phyloP scores from a whole-genome alignment of 352 stramenopile genomes.

The Nothophytophthora sp. region DNA sequence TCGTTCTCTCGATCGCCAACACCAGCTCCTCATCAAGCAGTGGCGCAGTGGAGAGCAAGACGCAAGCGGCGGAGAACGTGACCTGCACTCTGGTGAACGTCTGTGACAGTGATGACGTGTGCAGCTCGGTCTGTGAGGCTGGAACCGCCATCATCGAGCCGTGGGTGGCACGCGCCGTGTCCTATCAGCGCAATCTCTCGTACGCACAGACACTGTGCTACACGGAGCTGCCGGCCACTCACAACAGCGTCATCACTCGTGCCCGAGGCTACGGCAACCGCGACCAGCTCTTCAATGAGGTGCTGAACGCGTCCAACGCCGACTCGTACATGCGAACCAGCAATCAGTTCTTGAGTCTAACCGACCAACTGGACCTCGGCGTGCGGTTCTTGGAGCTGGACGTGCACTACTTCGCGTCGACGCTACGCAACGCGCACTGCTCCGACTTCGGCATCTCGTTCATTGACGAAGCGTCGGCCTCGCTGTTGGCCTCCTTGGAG shows the following conservation, averaged over 20 bases:
- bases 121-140: constrained; percentile 53
- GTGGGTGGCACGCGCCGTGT: constrained; percentile 58
- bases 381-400: constrained; percentile 76
- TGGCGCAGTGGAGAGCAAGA: constrained; percentile 21
- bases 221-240: constrained; percentile 61
- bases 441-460: constrained; percentile 49
- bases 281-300: constrained; percentile 65
- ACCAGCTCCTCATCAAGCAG: constrained; percentile 20
- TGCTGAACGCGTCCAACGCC: constrained; percentile 43
- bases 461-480: constrained; percentile 39
- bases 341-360: constrained; percentile 74
- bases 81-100: constrained; percentile 50
- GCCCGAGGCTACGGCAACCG: constrained; percentile 66
- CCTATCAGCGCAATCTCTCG: constrained; percentile 70
- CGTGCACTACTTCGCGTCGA: constrained; percentile 70
- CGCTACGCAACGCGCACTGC: constrained; percentile 68
- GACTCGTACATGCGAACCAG: constrained; percentile 60
- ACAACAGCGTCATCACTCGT: constrained; percentile 76
- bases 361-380: constrained; percentile 73
- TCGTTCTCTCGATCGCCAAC: constrained; percentile 28
- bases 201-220: constrained; percentile 68
- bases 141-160: constrained; percentile 57
- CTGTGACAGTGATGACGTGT: constrained; percentile 62
- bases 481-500: constrained; percentile 31
- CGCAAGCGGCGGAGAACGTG: constrained; percentile 38